Evolutionary conservation across 2,329 filamentous ascomycete genomes (phyloP).

Genomic region (Fusarium continuum): DNA sequence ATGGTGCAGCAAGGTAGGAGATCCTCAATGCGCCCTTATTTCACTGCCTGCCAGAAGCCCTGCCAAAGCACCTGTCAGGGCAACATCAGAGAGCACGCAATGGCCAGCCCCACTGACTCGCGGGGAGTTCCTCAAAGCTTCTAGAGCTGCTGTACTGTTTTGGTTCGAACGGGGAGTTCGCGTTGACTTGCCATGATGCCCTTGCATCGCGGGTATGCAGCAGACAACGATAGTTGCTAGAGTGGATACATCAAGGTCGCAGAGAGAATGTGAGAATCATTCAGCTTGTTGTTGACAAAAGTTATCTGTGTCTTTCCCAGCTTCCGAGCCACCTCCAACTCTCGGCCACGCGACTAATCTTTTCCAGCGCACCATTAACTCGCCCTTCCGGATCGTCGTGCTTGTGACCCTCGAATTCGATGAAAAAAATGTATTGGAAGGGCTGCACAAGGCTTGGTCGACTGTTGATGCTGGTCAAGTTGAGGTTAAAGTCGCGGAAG

Average conservation of each 20-base stretch:
- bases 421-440: slow-evolving; percentile 95
- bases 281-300: slow-evolving; percentile 28
- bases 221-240: slow-evolving; percentile 3
- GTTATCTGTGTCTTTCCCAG: slow-evolving; percentile 60
- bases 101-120: slow-evolving; percentile 29
- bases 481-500: slow-evolving; percentile 77
- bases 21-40: slow-evolving; percentile 4
- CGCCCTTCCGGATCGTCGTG: slow-evolving; percentile 61
- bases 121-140: slow-evolving; percentile 37
- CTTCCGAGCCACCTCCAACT: slow-evolving; percentile 75
- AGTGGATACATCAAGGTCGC: background rate
- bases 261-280: slow-evolving; percentile 8
- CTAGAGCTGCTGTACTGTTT: slow-evolving; percentile 9
- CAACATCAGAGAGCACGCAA: slow-evolving; percentile 32
- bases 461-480: slow-evolving; percentile 91
- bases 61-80: slow-evolving; percentile 16
- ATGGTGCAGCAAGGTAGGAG: slow-evolving; percentile 7
- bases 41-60: slow-evolving; percentile 10
- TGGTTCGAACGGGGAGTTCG: slow-evolving; percentile 26
- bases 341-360: slow-evolving; percentile 66
- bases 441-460: slow-evolving; percentile 77
- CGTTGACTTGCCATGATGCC: slow-evolving; percentile 13
- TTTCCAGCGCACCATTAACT: slow-evolving; percentile 68
- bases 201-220: slow-evolving; percentile 18
- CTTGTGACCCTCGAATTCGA: slow-evolving; percentile 80